Evolutionary conservation across 2,329 filamentous ascomycete species (phyloP).

Genomic region (Pleomassaria siparia): DNA sequence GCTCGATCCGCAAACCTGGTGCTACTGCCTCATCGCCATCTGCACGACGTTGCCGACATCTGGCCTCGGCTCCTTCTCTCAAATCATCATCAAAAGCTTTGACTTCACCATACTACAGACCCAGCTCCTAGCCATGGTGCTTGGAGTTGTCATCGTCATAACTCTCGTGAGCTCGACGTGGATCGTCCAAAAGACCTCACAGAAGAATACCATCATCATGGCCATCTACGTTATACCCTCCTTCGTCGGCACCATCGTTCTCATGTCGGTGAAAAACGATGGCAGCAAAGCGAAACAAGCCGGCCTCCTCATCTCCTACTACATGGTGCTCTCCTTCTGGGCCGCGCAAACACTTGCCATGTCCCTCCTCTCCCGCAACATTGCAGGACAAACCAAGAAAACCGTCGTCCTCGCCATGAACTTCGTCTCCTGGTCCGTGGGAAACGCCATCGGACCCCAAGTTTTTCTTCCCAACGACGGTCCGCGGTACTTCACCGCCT

Average conservation of each 20-base stretch:
- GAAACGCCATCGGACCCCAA: slow-evolving; percentile 64
- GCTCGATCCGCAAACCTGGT: slow-evolving; percentile 62
- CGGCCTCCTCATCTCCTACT: slow-evolving; percentile 63
- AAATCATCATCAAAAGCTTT: slow-evolving; percentile 71
- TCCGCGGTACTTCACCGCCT: slow-evolving; percentile 69
- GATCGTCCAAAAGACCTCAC: slow-evolving; percentile 67
- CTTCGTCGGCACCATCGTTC: slow-evolving; percentile 69
- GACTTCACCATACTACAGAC: slow-evolving; percentile 67
- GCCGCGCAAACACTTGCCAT: slow-evolving; percentile 68
- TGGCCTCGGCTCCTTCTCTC: slow-evolving; percentile 71
- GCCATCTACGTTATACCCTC: slow-evolving; percentile 66
- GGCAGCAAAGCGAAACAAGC: slow-evolving; percentile 60
- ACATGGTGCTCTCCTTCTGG: slow-evolving; percentile 66
- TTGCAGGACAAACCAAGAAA: slow-evolving; percentile 75
- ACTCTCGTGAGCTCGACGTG: slow-evolving; percentile 67
- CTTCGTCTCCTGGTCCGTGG: slow-evolving; percentile 69
- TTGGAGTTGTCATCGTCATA: slow-evolving; percentile 72
- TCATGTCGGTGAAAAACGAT: slow-evolving; percentile 67
- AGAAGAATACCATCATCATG: slow-evolving; percentile 71
- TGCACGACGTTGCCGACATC: slow-evolving; percentile 74
- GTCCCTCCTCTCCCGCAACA: slow-evolving; percentile 68
- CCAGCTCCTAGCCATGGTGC: slow-evolving; percentile 73
- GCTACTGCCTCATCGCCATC: slow-evolving; percentile 63
- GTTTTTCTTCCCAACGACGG: slow-evolving; percentile 52
- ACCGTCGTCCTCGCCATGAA: slow-evolving; percentile 67